A percentile compares a stretch with the other conserved stretches of the same genome.
phyloP scores from a whole-genome alignment of 257 asterid species.

The Gynochthodes officinalis region DNA sequence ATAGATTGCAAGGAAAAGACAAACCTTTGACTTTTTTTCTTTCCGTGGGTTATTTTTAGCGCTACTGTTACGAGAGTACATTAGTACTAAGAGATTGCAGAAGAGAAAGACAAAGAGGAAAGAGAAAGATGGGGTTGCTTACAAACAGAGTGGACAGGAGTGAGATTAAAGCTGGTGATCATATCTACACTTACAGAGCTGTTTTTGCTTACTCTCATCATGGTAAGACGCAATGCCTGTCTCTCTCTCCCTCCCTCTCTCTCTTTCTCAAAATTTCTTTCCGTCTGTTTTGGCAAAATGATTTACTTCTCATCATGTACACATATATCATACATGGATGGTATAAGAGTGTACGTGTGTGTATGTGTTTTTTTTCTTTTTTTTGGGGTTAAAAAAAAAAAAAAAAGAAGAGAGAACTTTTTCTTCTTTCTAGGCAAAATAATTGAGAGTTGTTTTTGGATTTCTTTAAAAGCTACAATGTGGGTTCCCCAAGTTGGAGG shows the following conservation, averaged over 20 bases:
- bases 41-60: too few relatives aligned
- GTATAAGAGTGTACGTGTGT: not conserved
- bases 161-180: constrained; percentile 77
- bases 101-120: constrained; percentile 9
- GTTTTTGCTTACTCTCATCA: constrained; percentile 77
- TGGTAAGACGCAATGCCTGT: constrained; percentile 34
- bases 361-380: not conserved
- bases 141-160: constrained; percentile 67
- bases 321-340: too few relatives aligned
- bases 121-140: constrained; percentile 68
- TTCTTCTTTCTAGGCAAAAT: not conserved
- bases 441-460: constrained; percentile 2
- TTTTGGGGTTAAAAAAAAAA: not conserved
- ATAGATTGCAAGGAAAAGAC: too few relatives aligned
- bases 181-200: constrained; percentile 82
- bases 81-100: not conserved
- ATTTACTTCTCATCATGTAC: not conserved
- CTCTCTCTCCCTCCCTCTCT: not conserved
- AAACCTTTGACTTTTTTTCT: too few relatives aligned
- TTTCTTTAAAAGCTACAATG: not conserved
- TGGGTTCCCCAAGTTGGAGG: not conserved
- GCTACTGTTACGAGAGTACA: too few relatives aligned
- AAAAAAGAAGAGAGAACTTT: not conserved
- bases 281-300: too few relatives aligned
- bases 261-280: not conserved